Evolutionary conservation across 2,329 filamentous ascomycete genomes (phyloP).

Genomic region (Fonsecaea multimorphosa): DNA sequence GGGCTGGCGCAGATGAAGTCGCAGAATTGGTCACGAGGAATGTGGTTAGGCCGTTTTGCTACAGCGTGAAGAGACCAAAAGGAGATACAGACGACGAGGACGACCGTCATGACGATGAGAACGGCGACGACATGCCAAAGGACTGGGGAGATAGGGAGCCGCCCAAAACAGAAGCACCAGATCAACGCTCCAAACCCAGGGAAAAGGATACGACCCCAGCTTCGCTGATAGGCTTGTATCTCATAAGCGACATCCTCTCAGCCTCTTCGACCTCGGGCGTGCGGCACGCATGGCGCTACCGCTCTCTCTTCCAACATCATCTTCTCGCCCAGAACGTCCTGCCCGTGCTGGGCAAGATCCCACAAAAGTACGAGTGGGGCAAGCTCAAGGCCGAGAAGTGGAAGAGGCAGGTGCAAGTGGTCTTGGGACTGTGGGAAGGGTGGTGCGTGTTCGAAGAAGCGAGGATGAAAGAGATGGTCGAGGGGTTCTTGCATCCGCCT

Average conservation of each 20-base stretch:
- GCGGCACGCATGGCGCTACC: conserved; percentile 84
- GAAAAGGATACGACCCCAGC: conserved; percentile 70
- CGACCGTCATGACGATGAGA: conserved; percentile 40
- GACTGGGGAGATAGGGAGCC: not conserved
- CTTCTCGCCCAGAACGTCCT: conserved; percentile 65
- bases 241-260: conserved; percentile 79
- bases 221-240: conserved; percentile 80
- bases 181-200: conserved; percentile 24
- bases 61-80: conserved; percentile 56
- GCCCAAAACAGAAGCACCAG: not conserved
- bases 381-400: conserved; percentile 82
- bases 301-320: conserved; percentile 76
- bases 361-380: conserved; percentile 77
- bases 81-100: conserved; percentile 41
- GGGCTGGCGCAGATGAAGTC: conserved; percentile 83
- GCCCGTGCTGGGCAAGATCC: conserved; percentile 74
- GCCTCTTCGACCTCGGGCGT: conserved; percentile 77
- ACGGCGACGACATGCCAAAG: conserved; percentile 6
- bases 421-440: conserved; percentile 72
- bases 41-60: conserved; percentile 75
- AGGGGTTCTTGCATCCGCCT: conserved; percentile 74
- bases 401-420: conserved; percentile 73
- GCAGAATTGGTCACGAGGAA: conserved; percentile 88
- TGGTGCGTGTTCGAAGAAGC: conserved; percentile 73
- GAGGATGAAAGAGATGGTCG: conserved; percentile 72